phyloP scores from a whole-genome alignment of 495 filamentous ascomycete genomes.

The Wilcoxina mikolae region DNA sequence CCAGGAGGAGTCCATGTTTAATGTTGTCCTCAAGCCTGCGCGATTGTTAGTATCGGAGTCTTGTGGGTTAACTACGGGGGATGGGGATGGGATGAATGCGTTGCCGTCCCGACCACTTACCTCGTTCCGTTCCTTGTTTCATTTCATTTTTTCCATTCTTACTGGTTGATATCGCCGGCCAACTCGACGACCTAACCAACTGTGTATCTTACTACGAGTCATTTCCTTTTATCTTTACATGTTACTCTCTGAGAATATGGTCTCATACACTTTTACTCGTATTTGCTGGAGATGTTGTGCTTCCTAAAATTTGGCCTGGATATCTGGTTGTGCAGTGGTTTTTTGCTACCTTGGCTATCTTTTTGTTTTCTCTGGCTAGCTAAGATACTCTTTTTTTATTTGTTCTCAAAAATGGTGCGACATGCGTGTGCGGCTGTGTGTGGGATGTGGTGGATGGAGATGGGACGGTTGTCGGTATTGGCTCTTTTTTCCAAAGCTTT shows the following conservation, averaged over 20 bases:
- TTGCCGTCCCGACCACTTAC: not conserved
- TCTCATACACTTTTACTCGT: no score
- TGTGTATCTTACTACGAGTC: no score
- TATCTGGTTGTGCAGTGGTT: constrained; percentile 13
- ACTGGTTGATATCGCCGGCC: not conserved
- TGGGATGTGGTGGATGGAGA: no score
- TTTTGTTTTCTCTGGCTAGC: constrained; percentile 10
- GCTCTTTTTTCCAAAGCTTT: no score
- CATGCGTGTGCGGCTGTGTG: not conserved
- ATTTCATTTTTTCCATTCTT: constrained; percentile 2
- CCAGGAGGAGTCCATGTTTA: constrained; percentile 16
- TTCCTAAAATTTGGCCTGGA: no score
- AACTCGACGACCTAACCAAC: no score
- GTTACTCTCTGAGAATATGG: no score
- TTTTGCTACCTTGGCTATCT: constrained; percentile 13
- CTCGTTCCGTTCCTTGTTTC: constrained; percentile 2
- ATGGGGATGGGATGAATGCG: not conserved
- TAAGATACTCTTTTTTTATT: not conserved
- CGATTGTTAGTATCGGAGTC: no score
- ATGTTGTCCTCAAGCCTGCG: constrained; percentile 4
- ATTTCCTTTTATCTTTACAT: no score
- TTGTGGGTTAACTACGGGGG: not conserved
- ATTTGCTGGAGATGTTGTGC: no score
- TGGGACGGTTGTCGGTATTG: no score
- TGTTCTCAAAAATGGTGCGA: not conserved